These are phyloP conservation scores for Trametes polyzona DNA, from an alignment of 1,284 basidiomycete genomes.

Conservation along the genomic window DNA sequence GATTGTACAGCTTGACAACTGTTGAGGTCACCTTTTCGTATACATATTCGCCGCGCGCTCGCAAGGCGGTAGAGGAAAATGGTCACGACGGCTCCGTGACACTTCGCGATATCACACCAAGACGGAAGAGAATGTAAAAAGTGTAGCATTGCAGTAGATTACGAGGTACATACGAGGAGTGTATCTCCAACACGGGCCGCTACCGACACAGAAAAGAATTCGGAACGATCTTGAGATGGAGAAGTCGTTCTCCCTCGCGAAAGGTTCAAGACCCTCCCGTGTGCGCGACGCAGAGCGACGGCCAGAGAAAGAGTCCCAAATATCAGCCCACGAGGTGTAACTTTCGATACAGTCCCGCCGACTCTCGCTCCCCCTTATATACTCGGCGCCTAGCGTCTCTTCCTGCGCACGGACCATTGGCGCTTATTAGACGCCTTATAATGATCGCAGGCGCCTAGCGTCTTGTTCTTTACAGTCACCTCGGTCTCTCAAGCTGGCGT, in stretches of 20 bases:
- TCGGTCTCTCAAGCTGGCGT: slow-evolving; percentile 48
- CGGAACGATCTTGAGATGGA: slow-evolving; percentile 54
- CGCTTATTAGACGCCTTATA: slow-evolving; percentile 27
- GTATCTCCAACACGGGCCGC: slow-evolving; percentile 64
- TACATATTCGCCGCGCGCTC: too few species aligned
- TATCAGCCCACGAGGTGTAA: slow-evolving; percentile 70
- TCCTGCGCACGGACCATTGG: slow-evolving; percentile 61
- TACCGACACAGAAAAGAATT: slow-evolving; percentile 38
- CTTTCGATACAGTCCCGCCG: slow-evolving; percentile 54
- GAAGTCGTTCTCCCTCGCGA: slow-evolving; percentile 50
- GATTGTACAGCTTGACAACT: too few species aligned
- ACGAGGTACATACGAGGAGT: slow-evolving; percentile 24
- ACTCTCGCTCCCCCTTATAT: slow-evolving; percentile 1
- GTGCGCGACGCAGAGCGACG: slow-evolving; percentile 20
- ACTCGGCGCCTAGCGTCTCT: slow-evolving; percentile 20
- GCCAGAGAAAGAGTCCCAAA: slow-evolving; percentile 56
- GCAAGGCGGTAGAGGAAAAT: too few species aligned
- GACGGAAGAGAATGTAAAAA: background rate
- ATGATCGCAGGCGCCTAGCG: slow-evolving; percentile 23
- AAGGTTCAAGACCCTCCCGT: slow-evolving; percentile 56
- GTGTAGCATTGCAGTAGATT: background rate
- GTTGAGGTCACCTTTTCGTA: too few species aligned
- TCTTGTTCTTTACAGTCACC: slow-evolving; percentile 60
- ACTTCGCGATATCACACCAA: background rate
- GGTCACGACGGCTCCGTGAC: too few species aligned